A percentile compares a stretch with the other conserved stretches of the same genome.
Evolutionary conservation across 108 stramenopile species (phyloP).

Genomic region (Seminavis robusta): DNA sequence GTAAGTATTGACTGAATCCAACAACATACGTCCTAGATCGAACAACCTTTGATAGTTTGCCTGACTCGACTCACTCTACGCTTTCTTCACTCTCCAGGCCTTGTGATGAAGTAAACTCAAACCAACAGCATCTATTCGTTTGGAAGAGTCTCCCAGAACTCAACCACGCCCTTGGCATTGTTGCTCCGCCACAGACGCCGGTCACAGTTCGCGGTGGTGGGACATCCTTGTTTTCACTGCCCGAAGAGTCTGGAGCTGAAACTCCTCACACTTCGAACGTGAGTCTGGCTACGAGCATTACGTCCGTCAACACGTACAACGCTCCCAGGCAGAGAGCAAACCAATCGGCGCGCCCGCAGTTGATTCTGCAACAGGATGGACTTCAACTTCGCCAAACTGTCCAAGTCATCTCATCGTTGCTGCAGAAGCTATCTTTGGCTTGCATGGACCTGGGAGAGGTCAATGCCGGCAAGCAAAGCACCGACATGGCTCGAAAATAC

Average conservation of each 20-base stretch:
- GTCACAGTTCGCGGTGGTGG: conserved; percentile 38
- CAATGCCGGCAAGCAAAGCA: not conserved
- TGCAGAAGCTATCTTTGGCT: not conserved
- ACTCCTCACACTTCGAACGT: conserved; percentile 58
- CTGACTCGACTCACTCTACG: too few species aligned
- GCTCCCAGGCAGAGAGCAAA: too few species aligned
- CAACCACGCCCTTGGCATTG: not conserved
- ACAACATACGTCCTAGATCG: too few species aligned
- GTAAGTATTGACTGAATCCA: too few species aligned
- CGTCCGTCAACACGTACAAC: conserved; percentile 11
- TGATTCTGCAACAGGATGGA: too few species aligned
- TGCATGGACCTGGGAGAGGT: not conserved
- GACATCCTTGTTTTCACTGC: conserved; percentile 53
- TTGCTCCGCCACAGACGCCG: conserved; percentile 25
- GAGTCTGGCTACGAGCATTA: conserved; percentile 40
- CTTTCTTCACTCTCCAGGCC: too few species aligned
- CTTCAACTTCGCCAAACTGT: conserved; percentile 11
- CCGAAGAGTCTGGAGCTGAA: conserved; percentile 32
- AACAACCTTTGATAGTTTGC: too few species aligned
- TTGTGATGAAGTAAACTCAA: too few species aligned
- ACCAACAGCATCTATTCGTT: too few species aligned
- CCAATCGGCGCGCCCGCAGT: too few species aligned
- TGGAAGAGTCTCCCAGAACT: not conserved
- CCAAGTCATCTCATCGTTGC: conserved; percentile 3
- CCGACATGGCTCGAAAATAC: not conserved